Evolutionary conservation across 768 basidiomycete genomes (phyloP).

Genomic region (Austroboletus festivus): DNA sequence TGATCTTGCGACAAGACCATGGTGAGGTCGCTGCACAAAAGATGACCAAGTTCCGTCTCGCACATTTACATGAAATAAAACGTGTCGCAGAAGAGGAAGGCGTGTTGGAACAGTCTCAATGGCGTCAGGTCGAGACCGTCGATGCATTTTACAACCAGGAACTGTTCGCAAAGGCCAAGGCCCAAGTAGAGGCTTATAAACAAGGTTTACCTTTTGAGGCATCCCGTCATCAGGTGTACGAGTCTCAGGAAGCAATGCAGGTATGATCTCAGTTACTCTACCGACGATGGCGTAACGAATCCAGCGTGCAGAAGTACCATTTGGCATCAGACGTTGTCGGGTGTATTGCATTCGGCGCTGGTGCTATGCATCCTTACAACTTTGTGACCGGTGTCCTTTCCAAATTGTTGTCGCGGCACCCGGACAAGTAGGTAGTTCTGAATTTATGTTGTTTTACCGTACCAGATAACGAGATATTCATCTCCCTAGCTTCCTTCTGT

Average conservation of each 20-base stretch:
- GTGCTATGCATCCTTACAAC: slow-evolving; percentile 67
- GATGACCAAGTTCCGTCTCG: slow-evolving; percentile 59
- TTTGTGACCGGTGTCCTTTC: slow-evolving; percentile 61
- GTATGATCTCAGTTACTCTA: slow-evolving; percentile 12
- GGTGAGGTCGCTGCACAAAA: slow-evolving; percentile 47
- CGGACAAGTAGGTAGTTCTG: slow-evolving; percentile 40
- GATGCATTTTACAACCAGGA: slow-evolving; percentile 51
- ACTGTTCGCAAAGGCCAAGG: slow-evolving; percentile 42
- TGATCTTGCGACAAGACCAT: slow-evolving; percentile 40
- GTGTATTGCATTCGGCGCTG: slow-evolving; percentile 52
- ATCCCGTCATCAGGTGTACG: slow-evolving; percentile 29
- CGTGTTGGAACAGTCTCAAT: slow-evolving; percentile 51
- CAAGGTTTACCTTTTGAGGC: slow-evolving; percentile 51
- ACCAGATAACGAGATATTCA: neutral
- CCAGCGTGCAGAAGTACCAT: slow-evolving; percentile 41
- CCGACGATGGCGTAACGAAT: neutral
- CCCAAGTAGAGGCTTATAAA: slow-evolving; percentile 42
- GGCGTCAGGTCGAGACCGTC: slow-evolving; percentile 53
- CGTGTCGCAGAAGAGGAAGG: slow-evolving; percentile 52
- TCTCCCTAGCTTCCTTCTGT: slow-evolving; percentile 61
- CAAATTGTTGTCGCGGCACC: slow-evolving; percentile 46
- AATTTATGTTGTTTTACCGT: neutral
- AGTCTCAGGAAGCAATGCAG: slow-evolving; percentile 32
- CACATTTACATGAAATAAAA: slow-evolving; percentile 51
- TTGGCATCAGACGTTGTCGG: slow-evolving; percentile 46